Base-by-base conservation (phyloP, 2,329 filamentous ascomycete species). In the Aureobasidium sp. region DNA sequence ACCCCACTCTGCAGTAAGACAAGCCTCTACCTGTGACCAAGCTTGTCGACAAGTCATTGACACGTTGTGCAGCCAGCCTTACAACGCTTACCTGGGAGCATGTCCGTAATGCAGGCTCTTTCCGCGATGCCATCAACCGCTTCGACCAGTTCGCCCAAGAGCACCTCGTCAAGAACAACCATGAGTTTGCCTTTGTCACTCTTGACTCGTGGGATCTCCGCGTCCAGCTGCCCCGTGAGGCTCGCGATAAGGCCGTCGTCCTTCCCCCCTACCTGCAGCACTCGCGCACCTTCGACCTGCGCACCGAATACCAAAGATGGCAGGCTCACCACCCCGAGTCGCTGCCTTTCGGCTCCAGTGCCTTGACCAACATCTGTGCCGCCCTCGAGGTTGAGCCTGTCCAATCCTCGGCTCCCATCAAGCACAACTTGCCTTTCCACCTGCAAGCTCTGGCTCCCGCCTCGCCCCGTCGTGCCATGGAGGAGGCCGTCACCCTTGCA, bases 31-130 rank as follows among this genome's bases (percentile, higher is more conserved):
- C 51, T 55, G 12, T 48, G 47, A 23, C 32, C 62, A 32, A 20
- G 20, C 20, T 20, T 60, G 46, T 52, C 32, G 65, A 44, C 46
- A 48, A 29, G 6, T 17, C 46, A 64, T 70, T 75, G 68, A 76
- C 70, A 66, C 66, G 20, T 64, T 37, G 58, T 72, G 68, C 74
- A 97, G 92, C 94, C 74, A 97, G 92, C 80, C 82, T 99, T 75
- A 99, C 94, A 50, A 99, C 94, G 68, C 82, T 99, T 71, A 97
- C 94, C 61, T 99, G 94, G 94, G 94, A 99, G 77, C 93, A 99
- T 80, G 94, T 99, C 74, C 89, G 93, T 75, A 95, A 93, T 76
- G 93, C 94, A 74, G 94, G 94, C 68, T 93, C 91, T 68, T 99
- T 97, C 85, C 88, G 93, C 70, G 94, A 97, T 78, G 94, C 94